Base-by-base conservation (phyloP, 1,284 basidiomycete species). In the Neonothopanus nambi region DNA sequence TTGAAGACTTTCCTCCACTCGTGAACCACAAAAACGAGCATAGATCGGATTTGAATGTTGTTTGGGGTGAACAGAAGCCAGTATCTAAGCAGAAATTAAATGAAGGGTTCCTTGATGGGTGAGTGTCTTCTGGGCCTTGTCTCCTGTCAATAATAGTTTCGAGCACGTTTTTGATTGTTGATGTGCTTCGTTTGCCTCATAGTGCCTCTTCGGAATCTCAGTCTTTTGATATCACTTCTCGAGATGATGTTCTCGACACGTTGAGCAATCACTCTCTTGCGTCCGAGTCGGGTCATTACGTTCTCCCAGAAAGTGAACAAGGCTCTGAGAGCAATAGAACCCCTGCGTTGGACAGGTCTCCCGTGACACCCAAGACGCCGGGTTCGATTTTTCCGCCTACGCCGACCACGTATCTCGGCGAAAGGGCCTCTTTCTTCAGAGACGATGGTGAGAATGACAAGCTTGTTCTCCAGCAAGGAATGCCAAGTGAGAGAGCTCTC, bases 321-420 rank as follows among this genome's bases (percentile, higher is more conserved):
- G 55, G 49, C 17, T 21, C 38, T 17, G 76, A 77, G 42, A 46
- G 76, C 13, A 74, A 71, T 7, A 69, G 67, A 11, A 81, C 76
- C 8, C 78, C 80, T 15, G 73, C 70, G 17, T 70, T 79, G 30
- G 75, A 69, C 7, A 63, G 70, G 54, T 80, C 79, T 18, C 76
- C 80, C 17, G 66, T 78, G 30, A 79, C 78, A 0, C 78, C 79
- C 3, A 73, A 71, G 57, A 82, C 79, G 2, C 71, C 78, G 39
- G 75, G 70, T 37, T 75, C 72, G 5, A 57, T 70, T 15, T 77
- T 77, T 60, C 75, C 79, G 37, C 64, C 66, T 26, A 80, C 79
- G 12, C 81, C 75, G 3, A 73, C 71, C 15, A 73, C 66, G 43
- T 59, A 60, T 46, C 70, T 63, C 42, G 66, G 62, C 12, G 69